phyloP scores from a whole-genome alignment of 2,329 filamentous ascomycete genomes.

The Venturia oleaginea region DNA sequence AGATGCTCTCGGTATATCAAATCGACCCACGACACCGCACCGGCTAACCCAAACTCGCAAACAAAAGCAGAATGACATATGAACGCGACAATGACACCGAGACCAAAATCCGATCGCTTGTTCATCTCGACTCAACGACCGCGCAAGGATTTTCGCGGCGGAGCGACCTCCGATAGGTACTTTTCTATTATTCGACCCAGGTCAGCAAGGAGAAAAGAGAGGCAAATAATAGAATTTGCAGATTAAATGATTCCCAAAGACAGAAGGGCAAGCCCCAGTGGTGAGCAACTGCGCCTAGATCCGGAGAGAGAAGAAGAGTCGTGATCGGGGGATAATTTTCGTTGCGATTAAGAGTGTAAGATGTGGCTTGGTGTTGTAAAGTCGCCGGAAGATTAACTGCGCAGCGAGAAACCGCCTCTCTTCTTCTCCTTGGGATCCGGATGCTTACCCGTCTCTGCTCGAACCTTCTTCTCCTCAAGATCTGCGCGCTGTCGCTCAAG shows the following conservation, averaged over 20 bases:
- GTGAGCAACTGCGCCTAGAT: neutral
- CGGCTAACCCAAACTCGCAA: neutral
- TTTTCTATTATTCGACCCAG: neutral
- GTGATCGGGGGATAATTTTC: neutral
- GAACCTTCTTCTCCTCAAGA: slow-evolving; percentile 95
- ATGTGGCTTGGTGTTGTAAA: neutral
- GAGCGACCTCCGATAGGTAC: neutral
- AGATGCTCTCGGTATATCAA: neutral
- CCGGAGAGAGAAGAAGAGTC: slow-evolving; percentile 2
- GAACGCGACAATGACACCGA: neutral
- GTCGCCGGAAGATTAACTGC: slow-evolving; percentile 27
- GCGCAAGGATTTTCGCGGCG: neutral
- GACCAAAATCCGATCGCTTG: neutral
- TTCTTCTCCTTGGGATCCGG: slow-evolving; percentile 97
- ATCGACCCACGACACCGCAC: neutral
- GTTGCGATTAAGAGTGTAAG: neutral
- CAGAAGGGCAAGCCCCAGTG: neutral
- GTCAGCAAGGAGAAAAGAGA: neutral
- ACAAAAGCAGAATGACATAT: neutral
- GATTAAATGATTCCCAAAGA: slow-evolving; percentile 4
- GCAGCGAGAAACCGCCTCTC: slow-evolving; percentile 82
- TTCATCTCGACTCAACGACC: neutral
- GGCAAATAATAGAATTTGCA: slow-evolving; percentile 3
- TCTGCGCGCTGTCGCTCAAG: slow-evolving; percentile 89
- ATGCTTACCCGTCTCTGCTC: slow-evolving; percentile 89